Evolutionary conservation across 495 filamentous ascomycete species (phyloP), one percentile per base, ranked within the genome.

Genomic region (Lophiostoma macrostomum): DNA sequence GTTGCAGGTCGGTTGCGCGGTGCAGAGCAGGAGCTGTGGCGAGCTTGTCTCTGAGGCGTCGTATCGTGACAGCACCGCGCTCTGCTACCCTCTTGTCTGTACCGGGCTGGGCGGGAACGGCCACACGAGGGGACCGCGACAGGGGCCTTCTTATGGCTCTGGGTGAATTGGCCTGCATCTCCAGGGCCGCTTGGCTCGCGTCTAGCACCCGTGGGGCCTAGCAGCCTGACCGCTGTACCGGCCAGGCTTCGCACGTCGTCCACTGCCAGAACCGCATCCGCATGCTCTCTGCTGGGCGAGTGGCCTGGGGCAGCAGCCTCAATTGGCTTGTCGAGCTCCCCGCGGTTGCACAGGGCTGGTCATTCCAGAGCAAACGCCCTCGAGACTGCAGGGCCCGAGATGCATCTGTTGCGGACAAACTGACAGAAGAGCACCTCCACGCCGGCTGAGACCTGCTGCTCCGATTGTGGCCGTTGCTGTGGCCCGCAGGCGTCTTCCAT

Each of bases 121-220:
- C 43, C 47, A 41, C 32, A 48, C 47, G 20, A 27, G 48, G 22
- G 31, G 28, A 39, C 53, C 14, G 18, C 36, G 53, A 55, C 57
- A 60, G 57, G 57, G 58, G 51, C 20, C 28, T 40, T 44, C 24
- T 45, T 40, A 40, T 36, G 54, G 39, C 28, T 16, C 28, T 53
- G 48, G 38, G 56, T 53, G 57, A 55, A 55, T 55, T 55, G 46
- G 43, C 46, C 40, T 18, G 36, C 46, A 37, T 18, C 20, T 6
- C 28, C 27, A 25, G 10, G 3, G 13, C 42, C 34, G 30, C 41
- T 41, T 48, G 50, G 43, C 35, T 32, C 28, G 34, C 29, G 28
- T 24, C 46, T 58, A 53, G 37, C 27, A 42, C 44, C 16, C 7
- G 13, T 35, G 25, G 24, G 48, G 38, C 16, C 32, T 60, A 60